A percentile compares a stretch with the other conserved stretches of the same genome.
These are phyloP conservation scores for Cylindrotheca fusiformis DNA, from an alignment of 108 stramenopile genomes.

Conservation along the genomic window DNA sequence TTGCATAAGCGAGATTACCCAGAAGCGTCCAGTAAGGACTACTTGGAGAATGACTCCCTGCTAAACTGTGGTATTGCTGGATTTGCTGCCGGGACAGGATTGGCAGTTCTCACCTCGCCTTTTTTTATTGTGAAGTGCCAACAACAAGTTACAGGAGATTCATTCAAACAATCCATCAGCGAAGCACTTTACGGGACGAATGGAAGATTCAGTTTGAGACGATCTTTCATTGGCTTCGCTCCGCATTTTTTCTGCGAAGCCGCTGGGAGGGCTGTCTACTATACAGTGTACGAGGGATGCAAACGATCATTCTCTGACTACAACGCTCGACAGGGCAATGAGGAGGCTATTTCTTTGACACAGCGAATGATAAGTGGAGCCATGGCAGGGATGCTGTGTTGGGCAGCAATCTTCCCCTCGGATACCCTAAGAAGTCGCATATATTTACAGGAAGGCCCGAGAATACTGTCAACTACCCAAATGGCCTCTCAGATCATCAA, in stretches of 20 bases:
- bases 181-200: slow-evolving; percentile 30
- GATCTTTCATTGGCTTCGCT: slow-evolving; percentile 48
- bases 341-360: slow-evolving; percentile 19
- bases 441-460: slow-evolving; percentile 26
- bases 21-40: slow-evolving; percentile 23
- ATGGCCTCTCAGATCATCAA: slow-evolving; percentile 23
- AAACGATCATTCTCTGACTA: slow-evolving; percentile 42
- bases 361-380: slow-evolving; percentile 72
- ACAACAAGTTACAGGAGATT: slow-evolving; percentile 63
- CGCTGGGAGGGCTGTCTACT: slow-evolving; percentile 56
- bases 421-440: slow-evolving; percentile 59
- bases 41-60: slow-evolving; percentile 55
- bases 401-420: slow-evolving; percentile 69
- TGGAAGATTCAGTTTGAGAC: slow-evolving; percentile 20
- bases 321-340: slow-evolving; percentile 6
- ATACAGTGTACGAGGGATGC: slow-evolving; percentile 50
- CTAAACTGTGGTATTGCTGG: slow-evolving; percentile 58
- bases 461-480: not conserved
- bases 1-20: slow-evolving; percentile 23
- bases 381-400: slow-evolving; percentile 60
- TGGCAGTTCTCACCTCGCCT: slow-evolving; percentile 55
- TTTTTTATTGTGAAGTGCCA: slow-evolving; percentile 66
- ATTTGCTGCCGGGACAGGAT: slow-evolving; percentile 41
- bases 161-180: slow-evolving; percentile 46
- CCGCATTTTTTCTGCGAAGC: slow-evolving; percentile 64